phyloP scores from a whole-genome alignment of 495 filamentous ascomycete species.

The Aspergillus bertholletiae region DNA sequence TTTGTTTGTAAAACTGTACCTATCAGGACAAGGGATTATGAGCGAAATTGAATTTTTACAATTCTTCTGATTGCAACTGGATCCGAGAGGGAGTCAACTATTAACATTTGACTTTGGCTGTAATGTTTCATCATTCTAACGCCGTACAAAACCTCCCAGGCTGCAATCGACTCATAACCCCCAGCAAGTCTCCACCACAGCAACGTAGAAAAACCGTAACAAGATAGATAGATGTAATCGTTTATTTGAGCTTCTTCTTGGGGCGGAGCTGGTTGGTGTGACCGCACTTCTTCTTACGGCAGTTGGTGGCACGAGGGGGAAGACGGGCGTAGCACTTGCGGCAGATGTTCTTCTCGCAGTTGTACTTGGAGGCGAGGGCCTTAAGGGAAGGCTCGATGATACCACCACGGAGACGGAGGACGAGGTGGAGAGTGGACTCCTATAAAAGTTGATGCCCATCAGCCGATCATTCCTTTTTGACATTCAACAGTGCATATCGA shows the following conservation, averaged over 20 bases:
- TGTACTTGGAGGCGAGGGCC: conserved; percentile 97
- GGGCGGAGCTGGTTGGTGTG: conserved; percentile 99
- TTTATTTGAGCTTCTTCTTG: conserved; percentile 99
- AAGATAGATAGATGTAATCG: conserved; percentile 34
- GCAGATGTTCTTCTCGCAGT: conserved; percentile 99
- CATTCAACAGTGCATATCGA: too few species aligned
- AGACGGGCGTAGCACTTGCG: conserved; percentile 99
- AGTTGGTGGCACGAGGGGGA: conserved; percentile 97
- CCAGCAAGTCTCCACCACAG: conserved; percentile 29
- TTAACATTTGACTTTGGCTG: conserved; percentile 42
- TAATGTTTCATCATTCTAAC: conserved; percentile 46
- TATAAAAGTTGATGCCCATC: conserved; percentile 36
- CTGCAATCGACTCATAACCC: conserved; percentile 38
- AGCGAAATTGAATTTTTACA: conserved; percentile 35
- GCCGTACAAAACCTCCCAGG: conserved; percentile 42
- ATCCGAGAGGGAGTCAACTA: conserved; percentile 39
- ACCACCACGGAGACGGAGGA: conserved; percentile 98
- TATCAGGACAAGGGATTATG: conserved; percentile 2
- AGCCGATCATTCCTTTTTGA: conserved; percentile 14
- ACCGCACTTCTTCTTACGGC: conserved; percentile 99
- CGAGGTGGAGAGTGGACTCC: conserved; percentile 98
- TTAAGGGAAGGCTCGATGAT: conserved; percentile 99
- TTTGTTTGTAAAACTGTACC: conserved; percentile 1
- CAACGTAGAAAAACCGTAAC: conserved; percentile 45
- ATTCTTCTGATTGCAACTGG: conserved; percentile 42